A percentile compares a stretch with the other conserved stretches of the same genome.
Conservation (phyloP, 257 asterid genomes). For the Craterostigma plantagineum region DNA sequence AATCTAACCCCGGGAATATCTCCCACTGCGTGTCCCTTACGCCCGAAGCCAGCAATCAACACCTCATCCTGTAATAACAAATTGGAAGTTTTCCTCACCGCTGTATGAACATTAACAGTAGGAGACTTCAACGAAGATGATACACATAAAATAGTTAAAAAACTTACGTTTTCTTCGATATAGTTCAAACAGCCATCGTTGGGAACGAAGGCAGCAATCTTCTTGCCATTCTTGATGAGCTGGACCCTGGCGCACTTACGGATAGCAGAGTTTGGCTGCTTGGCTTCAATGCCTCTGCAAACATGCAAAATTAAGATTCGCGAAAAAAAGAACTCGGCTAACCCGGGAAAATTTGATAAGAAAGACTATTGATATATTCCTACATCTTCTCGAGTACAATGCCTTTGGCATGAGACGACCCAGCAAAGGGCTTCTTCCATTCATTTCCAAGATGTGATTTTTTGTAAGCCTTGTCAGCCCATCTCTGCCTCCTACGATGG, state of each 20-base stretch:
- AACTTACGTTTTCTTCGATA: constrained; percentile 32
- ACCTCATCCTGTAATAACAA: constrained; percentile 26
- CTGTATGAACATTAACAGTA: neutral
- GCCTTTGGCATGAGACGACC: constrained; percentile 48
- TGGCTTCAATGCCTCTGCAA: constrained; percentile 48
- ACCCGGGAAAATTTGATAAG: neutral
- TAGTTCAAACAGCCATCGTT: constrained; percentile 47
- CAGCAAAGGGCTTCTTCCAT: constrained; percentile 51
- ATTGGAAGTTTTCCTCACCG: neutral
- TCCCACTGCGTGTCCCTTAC: constrained; percentile 53
- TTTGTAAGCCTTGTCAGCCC: constrained; percentile 8
- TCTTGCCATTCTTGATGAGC: constrained; percentile 48
- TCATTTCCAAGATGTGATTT: constrained; percentile 37
- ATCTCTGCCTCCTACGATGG: constrained; percentile 35
- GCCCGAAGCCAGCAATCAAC: constrained; percentile 46
- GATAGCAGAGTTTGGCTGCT: constrained; percentile 56
- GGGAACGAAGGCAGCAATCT: constrained; percentile 46
- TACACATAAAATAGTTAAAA: neutral
- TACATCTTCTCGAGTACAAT: constrained; percentile 48
- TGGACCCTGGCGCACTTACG: constrained; percentile 59
- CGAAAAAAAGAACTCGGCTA: too few species aligned
- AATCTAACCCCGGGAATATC: constrained; percentile 52
- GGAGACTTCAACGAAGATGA: neutral
- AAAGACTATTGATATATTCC: neutral
- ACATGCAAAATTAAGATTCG: neutral